These are phyloP conservation scores for Acorus calamus DNA, from an alignment of 106 monocot species.

Conservation along the genomic window DNA sequence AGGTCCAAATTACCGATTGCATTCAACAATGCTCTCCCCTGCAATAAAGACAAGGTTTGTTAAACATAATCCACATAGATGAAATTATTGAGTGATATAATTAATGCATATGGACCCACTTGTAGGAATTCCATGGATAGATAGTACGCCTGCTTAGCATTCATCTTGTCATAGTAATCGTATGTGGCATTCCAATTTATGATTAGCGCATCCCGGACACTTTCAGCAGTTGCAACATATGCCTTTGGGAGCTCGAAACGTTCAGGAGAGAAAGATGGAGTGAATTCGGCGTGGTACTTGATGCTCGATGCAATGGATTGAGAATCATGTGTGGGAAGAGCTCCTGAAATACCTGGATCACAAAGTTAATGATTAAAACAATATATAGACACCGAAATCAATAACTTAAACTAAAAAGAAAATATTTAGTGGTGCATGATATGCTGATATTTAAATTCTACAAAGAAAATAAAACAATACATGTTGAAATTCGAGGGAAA, in stretches of 20 bases:
- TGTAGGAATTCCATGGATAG: slow-evolving; percentile 98
- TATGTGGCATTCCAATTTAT: slow-evolving; percentile 91
- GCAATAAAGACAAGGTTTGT: slow-evolving; percentile 8
- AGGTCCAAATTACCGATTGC: slow-evolving; percentile 96
- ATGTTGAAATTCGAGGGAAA: too few species aligned
- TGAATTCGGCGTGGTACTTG: slow-evolving; percentile 84
- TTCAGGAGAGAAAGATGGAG: slow-evolving; percentile 85
- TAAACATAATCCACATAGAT: background rate
- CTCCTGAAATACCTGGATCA: slow-evolving; percentile 28
- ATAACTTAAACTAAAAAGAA: background rate
- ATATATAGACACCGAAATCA: background rate
- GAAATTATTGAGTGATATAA: background rate
- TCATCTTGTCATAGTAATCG: slow-evolving; percentile 67
- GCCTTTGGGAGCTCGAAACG: slow-evolving; percentile 74
- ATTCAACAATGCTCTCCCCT: slow-evolving; percentile 95
- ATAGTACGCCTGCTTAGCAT: slow-evolving; percentile 90
- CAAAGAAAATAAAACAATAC: too few species aligned
- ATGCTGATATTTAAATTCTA: too few species aligned
- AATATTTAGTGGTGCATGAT: background rate
- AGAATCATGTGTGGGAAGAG: slow-evolving; percentile 37
- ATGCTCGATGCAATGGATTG: slow-evolving; percentile 66
- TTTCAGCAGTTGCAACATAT: slow-evolving; percentile 85
- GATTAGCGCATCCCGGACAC: slow-evolving; percentile 80
- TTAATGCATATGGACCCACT: slow-evolving; percentile 24
- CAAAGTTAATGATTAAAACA: background rate